Percentiles rank a stretch among this genome's conserved stretches.
phyloP scores from a whole-genome alignment of 148 eudicot genomes.

The Talinum fruticosum region DNA sequence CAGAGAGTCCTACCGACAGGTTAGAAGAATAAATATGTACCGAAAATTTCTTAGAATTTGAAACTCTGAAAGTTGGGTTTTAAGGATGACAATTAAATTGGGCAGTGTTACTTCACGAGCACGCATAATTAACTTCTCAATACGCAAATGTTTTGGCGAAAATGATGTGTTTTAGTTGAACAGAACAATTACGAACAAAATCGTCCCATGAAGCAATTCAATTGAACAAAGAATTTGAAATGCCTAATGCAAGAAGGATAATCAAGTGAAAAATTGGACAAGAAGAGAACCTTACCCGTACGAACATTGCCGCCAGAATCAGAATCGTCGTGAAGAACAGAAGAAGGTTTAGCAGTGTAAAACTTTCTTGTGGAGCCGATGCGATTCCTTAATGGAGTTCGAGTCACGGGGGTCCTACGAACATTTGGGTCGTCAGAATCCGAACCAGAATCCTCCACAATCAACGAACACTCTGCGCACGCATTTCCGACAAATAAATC shows the following conservation, averaged over 20 bases:
- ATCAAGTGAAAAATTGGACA: neutral
- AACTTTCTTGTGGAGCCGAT: slow-evolving; percentile 47
- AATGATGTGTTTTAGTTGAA: neutral
- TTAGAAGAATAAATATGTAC: too few relatives aligned
- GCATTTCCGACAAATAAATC: neutral
- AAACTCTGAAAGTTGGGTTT: neutral
- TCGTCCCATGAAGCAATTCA: neutral
- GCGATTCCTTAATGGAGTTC: slow-evolving; percentile 58
- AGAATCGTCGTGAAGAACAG: slow-evolving; percentile 42
- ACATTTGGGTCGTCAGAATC: slow-evolving; percentile 1
- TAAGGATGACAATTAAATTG: neutral
- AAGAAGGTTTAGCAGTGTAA: slow-evolving; percentile 49
- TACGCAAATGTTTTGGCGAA: neutral
- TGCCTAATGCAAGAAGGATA: neutral
- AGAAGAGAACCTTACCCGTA: neutral
- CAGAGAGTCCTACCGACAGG: neutral
- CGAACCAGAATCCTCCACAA: slow-evolving; percentile 33
- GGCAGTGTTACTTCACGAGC: neutral
- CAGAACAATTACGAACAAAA: neutral
- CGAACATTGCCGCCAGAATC: slow-evolving; percentile 16
- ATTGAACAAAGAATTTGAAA: neutral
- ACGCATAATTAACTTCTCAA: neutral
- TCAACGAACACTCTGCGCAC: slow-evolving; percentile 43
- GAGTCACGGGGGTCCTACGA: slow-evolving; percentile 33
- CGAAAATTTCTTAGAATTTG: neutral